phyloP scores from a whole-genome alignment of 1,139 yeast species.

The Suhomyces bokatorum region DNA sequence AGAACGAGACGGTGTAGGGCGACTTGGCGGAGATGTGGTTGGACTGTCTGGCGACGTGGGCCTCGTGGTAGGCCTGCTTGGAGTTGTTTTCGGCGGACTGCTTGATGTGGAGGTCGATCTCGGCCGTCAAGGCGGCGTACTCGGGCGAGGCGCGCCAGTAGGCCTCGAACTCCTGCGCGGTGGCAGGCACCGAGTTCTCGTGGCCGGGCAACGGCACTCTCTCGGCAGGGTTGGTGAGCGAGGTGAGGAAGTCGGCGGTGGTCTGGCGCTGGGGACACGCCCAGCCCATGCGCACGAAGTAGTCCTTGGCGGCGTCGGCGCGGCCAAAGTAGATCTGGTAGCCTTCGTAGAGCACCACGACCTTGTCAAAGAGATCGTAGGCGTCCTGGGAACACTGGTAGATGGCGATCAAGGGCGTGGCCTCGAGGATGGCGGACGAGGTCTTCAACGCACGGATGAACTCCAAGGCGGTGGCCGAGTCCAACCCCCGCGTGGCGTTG shows the following conservation, averaged over 20 bases:
- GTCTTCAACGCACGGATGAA: slow-evolving; percentile 30
- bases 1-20: slow-evolving; percentile 65
- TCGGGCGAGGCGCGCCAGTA: slow-evolving; percentile 66
- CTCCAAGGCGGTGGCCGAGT: slow-evolving; percentile 28
- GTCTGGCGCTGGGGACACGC: slow-evolving; percentile 56
- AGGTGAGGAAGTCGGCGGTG: slow-evolving; percentile 61
- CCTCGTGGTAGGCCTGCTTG: slow-evolving; percentile 38
- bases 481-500: slow-evolving; percentile 28
- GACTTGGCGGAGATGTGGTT: slow-evolving; percentile 53
- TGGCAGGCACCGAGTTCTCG: slow-evolving; percentile 65
- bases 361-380: slow-evolving; percentile 29
- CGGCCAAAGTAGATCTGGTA: slow-evolving; percentile 27
- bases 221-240: slow-evolving; percentile 56
- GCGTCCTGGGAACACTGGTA: slow-evolving; percentile 33
- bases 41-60: slow-evolving; percentile 61
- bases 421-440: slow-evolving; percentile 24
- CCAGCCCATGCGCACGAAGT: slow-evolving; percentile 26
- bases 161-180: slow-evolving; percentile 66
- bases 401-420: slow-evolving; percentile 30
- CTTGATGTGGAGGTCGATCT: slow-evolving; percentile 36
- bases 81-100: slow-evolving; percentile 18
- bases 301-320: slow-evolving; percentile 24
- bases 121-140: slow-evolving; percentile 32
- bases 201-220: slow-evolving; percentile 49
- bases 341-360: slow-evolving; percentile 28